phyloP scores from a whole-genome alignment of 441 rosid species.

The Cnidoscolus chayamansa region DNA sequence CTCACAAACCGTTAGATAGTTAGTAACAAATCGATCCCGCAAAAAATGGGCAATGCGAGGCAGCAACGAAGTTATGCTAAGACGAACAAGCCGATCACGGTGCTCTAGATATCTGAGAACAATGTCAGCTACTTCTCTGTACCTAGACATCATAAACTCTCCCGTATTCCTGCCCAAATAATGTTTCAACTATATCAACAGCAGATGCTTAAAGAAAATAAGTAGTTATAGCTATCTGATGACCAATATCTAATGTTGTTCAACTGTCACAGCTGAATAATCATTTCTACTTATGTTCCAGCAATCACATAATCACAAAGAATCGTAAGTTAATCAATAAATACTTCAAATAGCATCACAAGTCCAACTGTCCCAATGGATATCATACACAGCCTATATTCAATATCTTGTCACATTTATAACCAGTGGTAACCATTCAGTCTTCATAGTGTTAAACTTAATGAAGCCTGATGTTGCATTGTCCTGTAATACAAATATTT shows the following conservation, averaged over 20 bases:
- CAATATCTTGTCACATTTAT: background rate
- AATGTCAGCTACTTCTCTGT: conserved; percentile 98
- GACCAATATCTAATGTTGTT: background rate
- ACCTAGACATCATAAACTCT: conserved; percentile 99
- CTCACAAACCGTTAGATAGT: conserved; percentile 76
- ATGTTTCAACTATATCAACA: conserved; percentile 21
- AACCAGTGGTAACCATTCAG: background rate
- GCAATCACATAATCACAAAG: conserved; percentile 9
- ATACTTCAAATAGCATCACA: background rate
- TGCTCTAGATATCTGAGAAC: conserved; percentile 93
- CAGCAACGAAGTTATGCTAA: conserved; percentile 94
- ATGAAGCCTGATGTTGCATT: background rate
- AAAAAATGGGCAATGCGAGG: conserved; percentile 99
- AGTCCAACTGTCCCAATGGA: background rate
- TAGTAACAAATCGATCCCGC: conserved; percentile 97
- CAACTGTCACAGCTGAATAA: background rate
- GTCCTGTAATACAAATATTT: background rate
- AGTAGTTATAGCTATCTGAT: background rate
- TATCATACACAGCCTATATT: background rate
- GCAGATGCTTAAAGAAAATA: background rate
- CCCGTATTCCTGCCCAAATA: conserved; percentile 87
- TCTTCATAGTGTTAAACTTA: background rate
- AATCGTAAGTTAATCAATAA: background rate
- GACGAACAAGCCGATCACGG: conserved; percentile 97
- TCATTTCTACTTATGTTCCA: background rate